phyloP scores from a whole-genome alignment of 1,139 yeast species.

The Blastobotrys capitulatus region DNA sequence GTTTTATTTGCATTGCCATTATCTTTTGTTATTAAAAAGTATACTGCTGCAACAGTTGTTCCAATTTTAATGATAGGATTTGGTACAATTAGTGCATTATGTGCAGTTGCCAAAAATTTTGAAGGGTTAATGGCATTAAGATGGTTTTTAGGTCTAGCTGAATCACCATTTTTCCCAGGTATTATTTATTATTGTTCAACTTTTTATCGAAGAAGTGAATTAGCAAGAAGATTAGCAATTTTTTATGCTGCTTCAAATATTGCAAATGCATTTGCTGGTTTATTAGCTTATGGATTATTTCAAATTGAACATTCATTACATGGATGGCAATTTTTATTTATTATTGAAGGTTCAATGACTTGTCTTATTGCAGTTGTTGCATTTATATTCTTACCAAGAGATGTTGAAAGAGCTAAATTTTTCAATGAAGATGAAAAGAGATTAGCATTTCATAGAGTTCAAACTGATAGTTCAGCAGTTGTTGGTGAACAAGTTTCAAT shows the following conservation, averaged over 20 bases:
- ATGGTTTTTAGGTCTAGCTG: conserved; percentile 31
- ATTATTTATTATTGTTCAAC: conserved; percentile 31
- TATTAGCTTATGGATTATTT: conserved; percentile 25
- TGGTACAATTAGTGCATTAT: conserved; percentile 54
- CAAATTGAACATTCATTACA: conserved; percentile 33
- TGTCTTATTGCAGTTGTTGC: conserved; percentile 29
- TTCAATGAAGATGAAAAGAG: conserved; percentile 32
- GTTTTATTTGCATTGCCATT: conserved; percentile 57
- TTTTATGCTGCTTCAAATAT: conserved; percentile 43
- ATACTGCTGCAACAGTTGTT: conserved; percentile 50
- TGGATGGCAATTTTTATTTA: conserved; percentile 37
- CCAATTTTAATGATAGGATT: conserved; percentile 43
- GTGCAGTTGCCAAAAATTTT: conserved; percentile 44
- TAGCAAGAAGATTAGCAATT: conserved; percentile 50
- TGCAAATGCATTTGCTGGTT: conserved; percentile 35
- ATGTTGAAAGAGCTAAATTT: conserved; percentile 48
- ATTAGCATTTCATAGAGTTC: conserved; percentile 35
- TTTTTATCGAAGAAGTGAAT: conserved; percentile 31
- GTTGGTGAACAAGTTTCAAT: conserved; percentile 40
- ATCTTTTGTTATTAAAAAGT: conserved; percentile 42
- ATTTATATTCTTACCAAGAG: conserved; percentile 47
- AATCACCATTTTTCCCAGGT: conserved; percentile 29
- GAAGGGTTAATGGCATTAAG: conserved; percentile 26
- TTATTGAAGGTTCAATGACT: conserved; percentile 37
- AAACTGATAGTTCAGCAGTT: conserved; percentile 42